These are phyloP conservation scores for Penium margaritaceum DNA, from an alignment of 139 green algal genomes.

Conservation along the genomic window DNA sequence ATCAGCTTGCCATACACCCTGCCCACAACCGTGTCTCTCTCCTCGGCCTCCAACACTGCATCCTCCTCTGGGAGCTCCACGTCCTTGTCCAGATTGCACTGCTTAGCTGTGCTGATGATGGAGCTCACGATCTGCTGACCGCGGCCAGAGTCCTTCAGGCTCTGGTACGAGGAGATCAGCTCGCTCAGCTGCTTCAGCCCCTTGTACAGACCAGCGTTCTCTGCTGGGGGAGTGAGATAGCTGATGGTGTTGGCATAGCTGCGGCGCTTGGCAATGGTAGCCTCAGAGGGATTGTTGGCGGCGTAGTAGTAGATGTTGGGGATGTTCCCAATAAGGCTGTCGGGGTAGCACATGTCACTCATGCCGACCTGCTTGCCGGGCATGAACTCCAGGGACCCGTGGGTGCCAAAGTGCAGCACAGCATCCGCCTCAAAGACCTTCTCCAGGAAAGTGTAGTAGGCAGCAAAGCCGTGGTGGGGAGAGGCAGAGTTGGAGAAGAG, in stretches of 20 bases:
- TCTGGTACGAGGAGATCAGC: slow-evolving; percentile 90
- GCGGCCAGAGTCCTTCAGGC: slow-evolving; percentile 75
- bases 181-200: slow-evolving; percentile 76
- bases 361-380: slow-evolving; percentile 96
- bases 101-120: slow-evolving; percentile 88
- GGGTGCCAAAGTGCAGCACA: slow-evolving; percentile 97
- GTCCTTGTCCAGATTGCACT: slow-evolving; percentile 97
- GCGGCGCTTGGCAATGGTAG: slow-evolving; percentile 96
- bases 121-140: slow-evolving; percentile 78
- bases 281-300: slow-evolving; percentile 97
- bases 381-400: slow-evolving; percentile 99
- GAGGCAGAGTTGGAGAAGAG: slow-evolving; percentile 87
- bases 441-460: slow-evolving; percentile 98
- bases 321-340: slow-evolving; percentile 90
- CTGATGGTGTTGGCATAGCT: slow-evolving; percentile 99
- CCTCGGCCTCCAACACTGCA: slow-evolving; percentile 64
- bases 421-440: slow-evolving; percentile 89
- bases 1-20: slow-evolving; percentile 74
- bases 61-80: slow-evolving; percentile 73
- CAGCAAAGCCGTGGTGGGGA: slow-evolving; percentile 97
- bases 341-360: slow-evolving; percentile 91
- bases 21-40: slow-evolving; percentile 57
- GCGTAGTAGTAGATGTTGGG: slow-evolving; percentile 99
- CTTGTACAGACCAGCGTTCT: slow-evolving; percentile 99
- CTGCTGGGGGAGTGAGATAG: slow-evolving; percentile 95